Evolutionary conservation across 2,329 filamentous ascomycete genomes (phyloP).

Genomic region (Penicillium sp.): DNA sequence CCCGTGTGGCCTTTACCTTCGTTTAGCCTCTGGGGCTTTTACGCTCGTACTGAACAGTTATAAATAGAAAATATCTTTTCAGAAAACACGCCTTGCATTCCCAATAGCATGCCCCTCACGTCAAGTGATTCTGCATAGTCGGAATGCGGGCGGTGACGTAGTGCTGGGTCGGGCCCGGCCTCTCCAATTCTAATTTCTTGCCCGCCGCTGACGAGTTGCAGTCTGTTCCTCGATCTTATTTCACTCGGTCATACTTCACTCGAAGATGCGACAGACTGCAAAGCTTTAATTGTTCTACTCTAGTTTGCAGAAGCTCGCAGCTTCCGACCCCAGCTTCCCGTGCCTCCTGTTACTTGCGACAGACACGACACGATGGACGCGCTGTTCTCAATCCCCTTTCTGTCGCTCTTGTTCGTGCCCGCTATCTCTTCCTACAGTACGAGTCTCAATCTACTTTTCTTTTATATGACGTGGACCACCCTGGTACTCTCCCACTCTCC

Average conservation of each 20-base stretch:
- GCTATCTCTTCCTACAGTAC: constrained; percentile 66
- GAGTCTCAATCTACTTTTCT: constrained; percentile 80
- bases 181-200: constrained; percentile 10
- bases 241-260: background rate
- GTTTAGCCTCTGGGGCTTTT: constrained; percentile 8
- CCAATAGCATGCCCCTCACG: background rate
- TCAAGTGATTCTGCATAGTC: background rate
- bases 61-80: constrained; percentile 5
- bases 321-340: background rate
- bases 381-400: constrained; percentile 30
- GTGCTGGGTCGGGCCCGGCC: constrained; percentile 13
- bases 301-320: background rate
- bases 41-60: constrained; percentile 4
- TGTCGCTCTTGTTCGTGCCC: constrained; percentile 30
- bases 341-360: no score
- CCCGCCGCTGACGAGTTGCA: background rate
- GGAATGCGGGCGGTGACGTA: constrained; percentile 24
- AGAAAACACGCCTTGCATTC: background rate
- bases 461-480: constrained; percentile 86
- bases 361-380: constrained; percentile 52
- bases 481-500: constrained; percentile 75
- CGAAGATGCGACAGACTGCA: background rate
- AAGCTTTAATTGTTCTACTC: background rate
- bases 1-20: constrained; percentile 7
- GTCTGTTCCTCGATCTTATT: background rate